Percentiles rank a stretch among this genome's conserved stretches.
Conservation (phyloP, 768 basidiomycete genomes). For the Leccinellum luteum region DNA sequence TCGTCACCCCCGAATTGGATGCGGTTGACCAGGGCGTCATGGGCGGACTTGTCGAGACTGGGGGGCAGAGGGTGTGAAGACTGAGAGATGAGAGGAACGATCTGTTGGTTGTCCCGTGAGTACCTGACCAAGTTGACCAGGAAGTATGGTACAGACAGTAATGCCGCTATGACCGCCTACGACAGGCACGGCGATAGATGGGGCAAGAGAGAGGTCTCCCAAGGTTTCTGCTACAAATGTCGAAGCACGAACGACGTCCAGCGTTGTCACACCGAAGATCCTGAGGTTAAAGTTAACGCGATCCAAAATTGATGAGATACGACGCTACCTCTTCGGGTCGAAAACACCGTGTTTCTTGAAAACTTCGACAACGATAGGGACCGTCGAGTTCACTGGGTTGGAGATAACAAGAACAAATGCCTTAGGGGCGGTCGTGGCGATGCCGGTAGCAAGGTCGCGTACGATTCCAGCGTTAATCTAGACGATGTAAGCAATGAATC, state of each 20-base stretch:
- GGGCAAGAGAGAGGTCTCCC: constrained; percentile 58
- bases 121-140: background rate
- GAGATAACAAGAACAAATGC: constrained; percentile 96
- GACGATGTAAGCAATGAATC: background rate
- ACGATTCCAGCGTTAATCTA: constrained; percentile 99
- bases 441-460: constrained; percentile 86
- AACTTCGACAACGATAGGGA: constrained; percentile 94
- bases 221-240: constrained; percentile 87
- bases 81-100: constrained; percentile 92
- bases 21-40: constrained; percentile 70
- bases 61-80: constrained; percentile 74
- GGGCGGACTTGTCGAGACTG: constrained; percentile 41
- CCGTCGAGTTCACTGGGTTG: constrained; percentile 99
- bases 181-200: constrained; percentile 77
- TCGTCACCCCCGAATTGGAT: constrained; percentile 97
- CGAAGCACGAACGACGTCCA: constrained; percentile 97
- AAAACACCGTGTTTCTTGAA: constrained; percentile 91
- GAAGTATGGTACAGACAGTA: constrained; percentile 50
- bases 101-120: constrained; percentile 42
- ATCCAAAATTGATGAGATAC: background rate
- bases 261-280: constrained; percentile 95
- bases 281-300: constrained; percentile 39
- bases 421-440: constrained; percentile 80
- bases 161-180: constrained; percentile 94
- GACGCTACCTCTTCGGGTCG: constrained; percentile 79